Percentiles rank a stretch among this genome's conserved stretches.
Conservation (phyloP, 139 green algal genomes). For the Tetradesmus obliquus region DNA sequence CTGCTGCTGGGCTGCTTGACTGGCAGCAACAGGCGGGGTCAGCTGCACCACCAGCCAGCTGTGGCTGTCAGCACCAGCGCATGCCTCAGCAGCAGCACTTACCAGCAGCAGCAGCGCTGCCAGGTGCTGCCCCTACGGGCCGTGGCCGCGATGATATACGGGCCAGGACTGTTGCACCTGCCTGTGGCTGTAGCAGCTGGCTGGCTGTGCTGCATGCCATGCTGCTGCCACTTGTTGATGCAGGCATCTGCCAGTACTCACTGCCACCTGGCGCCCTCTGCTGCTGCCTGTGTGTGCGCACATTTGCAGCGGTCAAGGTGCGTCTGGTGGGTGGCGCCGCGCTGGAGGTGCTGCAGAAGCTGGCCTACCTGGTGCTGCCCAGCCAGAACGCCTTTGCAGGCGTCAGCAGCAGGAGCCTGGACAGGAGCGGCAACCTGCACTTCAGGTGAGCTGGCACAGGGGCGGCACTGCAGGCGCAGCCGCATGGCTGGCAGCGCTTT, state of each 20-base stretch:
- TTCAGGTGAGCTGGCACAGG: constrained; percentile 26
- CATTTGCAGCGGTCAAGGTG: constrained; percentile 36
- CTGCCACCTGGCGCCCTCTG: background rate
- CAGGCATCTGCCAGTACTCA: no score
- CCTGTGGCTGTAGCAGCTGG: no score
- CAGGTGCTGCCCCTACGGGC: no score
- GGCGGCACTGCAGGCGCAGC: no score
- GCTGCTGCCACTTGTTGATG: no score
- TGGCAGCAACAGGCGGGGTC: background rate
- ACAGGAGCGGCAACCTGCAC: constrained; percentile 32
- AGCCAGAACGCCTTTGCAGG: constrained; percentile 42
- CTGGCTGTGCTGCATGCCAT: no score
- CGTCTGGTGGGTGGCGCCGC: background rate
- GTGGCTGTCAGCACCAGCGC: background rate
- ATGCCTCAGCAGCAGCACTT: no score
- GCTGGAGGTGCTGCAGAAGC: constrained; percentile 42
- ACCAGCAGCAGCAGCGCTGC: no score
- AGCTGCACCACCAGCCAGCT: background rate
- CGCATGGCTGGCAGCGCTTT: no score
- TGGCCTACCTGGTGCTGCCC: constrained; percentile 45
- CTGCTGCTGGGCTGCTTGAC: background rate
- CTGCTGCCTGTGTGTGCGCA: background rate
- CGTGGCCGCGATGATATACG: no score
- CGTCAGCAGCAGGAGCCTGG: constrained; percentile 6
- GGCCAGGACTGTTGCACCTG: no score